These are phyloP conservation scores for Agrocybe pediades DNA, from an alignment of 768 basidiomycete species.

Conservation along the genomic window DNA sequence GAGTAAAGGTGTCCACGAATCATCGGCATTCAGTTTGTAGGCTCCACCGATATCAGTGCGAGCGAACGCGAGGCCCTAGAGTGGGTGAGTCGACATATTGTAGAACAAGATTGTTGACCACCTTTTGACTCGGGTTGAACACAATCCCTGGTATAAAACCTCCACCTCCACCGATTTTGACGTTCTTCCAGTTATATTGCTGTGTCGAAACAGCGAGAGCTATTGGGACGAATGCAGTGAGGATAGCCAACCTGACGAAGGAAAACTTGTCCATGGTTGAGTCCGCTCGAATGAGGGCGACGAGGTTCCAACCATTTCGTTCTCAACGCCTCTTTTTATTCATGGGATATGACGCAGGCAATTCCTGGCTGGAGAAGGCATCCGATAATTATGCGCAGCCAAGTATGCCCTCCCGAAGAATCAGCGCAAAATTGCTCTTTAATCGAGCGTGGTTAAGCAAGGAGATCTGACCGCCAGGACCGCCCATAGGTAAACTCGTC, in stretches of 20 bases:
- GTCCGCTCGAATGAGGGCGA: background rate
- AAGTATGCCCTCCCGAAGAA: constrained; percentile 13
- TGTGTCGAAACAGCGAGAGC: constrained; percentile 47
- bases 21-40: constrained; percentile 61
- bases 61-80: constrained; percentile 60
- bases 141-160: constrained; percentile 60
- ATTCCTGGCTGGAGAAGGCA: background rate
- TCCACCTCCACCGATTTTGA: constrained; percentile 51
- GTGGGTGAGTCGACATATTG: background rate
- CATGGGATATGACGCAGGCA: background rate
- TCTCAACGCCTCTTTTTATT: background rate
- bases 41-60: constrained; percentile 71
- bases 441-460: background rate
- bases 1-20: constrained; percentile 62
- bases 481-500: background rate
- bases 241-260: constrained; percentile 31
- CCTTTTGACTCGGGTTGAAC: constrained; percentile 55
- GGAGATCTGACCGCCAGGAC: background rate
- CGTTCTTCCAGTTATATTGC: constrained; percentile 63
- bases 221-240: constrained; percentile 25
- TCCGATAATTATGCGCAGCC: constrained; percentile 18
- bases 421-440: constrained; percentile 8
- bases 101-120: constrained; percentile 12
- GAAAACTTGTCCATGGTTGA: constrained; percentile 32
- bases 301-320: background rate